Conservation (phyloP, 768 basidiomycete genomes). For the Lentinula boryana region DNA sequence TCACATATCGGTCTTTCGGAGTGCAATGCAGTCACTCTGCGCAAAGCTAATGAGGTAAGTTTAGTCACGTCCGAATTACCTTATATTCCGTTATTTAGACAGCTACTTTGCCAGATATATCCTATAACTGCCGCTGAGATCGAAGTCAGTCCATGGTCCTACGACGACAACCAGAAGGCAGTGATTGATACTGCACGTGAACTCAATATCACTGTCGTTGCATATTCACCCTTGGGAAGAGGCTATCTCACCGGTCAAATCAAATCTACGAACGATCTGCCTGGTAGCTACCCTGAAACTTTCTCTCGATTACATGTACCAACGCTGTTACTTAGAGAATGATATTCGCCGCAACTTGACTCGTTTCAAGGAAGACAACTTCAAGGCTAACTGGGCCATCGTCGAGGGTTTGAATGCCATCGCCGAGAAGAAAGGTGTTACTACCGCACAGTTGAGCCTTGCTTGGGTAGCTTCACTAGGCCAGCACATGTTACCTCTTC, state of each 20-base stretch:
- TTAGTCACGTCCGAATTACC: not conserved
- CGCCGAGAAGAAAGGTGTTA: slow-evolving; percentile 35
- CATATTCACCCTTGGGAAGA: slow-evolving; percentile 33
- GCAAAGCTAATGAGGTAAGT: slow-evolving; percentile 25
- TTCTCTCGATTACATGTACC: not conserved
- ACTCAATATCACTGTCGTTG: slow-evolving; percentile 29
- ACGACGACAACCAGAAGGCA: slow-evolving; percentile 22
- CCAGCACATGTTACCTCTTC: slow-evolving; percentile 41
- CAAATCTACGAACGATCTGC: slow-evolving; percentile 29
- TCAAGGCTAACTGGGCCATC: slow-evolving; percentile 37
- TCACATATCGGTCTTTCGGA: slow-evolving; percentile 29
- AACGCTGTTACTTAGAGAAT: slow-evolving; percentile 21
- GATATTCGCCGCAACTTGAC: slow-evolving; percentile 31
- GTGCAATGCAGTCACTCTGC: slow-evolving; percentile 35
- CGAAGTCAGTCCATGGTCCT: slow-evolving; percentile 27
- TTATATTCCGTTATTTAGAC: slow-evolving; percentile 24
- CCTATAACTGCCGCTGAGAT: slow-evolving; percentile 27
- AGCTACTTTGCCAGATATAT: slow-evolving; percentile 21
- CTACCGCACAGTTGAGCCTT: slow-evolving; percentile 35
- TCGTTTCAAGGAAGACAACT: slow-evolving; percentile 40
- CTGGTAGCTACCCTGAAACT: slow-evolving; percentile 13
- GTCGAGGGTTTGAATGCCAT: slow-evolving; percentile 36
- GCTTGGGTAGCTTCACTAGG: slow-evolving; percentile 38
- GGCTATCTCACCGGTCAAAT: slow-evolving; percentile 36
- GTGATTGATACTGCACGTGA: slow-evolving; percentile 26